A percentile compares a stretch with the other conserved stretches of the same genome.
phyloP scores from a whole-genome alignment of 2,329 filamentous ascomycete species.

The Cylindrodendrum hubeiense region DNA sequence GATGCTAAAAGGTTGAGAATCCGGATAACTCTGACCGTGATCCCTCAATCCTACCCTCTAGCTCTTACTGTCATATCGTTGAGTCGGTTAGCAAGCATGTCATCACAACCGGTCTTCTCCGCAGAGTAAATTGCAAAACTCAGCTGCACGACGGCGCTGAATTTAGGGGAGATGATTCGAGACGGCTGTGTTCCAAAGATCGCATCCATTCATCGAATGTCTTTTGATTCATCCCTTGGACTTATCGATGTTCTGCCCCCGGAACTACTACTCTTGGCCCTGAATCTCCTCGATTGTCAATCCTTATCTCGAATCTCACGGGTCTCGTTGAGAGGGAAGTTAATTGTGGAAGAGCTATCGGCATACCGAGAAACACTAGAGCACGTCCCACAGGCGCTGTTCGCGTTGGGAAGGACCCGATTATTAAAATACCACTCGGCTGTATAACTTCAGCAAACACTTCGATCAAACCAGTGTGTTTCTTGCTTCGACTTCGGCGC shows the following conservation, averaged over 20 bases:
- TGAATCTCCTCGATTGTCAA: constrained; percentile 40
- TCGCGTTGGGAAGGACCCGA: constrained; percentile 30
- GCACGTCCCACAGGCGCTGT: constrained; percentile 42
- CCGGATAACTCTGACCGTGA: too few relatives aligned
- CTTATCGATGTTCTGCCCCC: constrained; percentile 23
- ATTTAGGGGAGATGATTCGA: constrained; percentile 14
- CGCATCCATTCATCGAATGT: too few relatives aligned
- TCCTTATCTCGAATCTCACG: constrained; percentile 40
- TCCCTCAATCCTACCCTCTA: too few relatives aligned
- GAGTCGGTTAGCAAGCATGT: too few relatives aligned
- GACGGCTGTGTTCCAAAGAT: not conserved
- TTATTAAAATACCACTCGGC: constrained; percentile 30
- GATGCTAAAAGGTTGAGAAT: too few relatives aligned
- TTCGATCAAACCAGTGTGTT: constrained; percentile 23
- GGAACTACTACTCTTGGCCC: constrained; percentile 33
- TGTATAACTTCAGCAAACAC: not conserved
- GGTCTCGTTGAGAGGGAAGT: constrained; percentile 33
- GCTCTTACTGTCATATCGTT: too few relatives aligned
- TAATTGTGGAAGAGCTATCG: constrained; percentile 40
- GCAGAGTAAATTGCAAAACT: not conserved
- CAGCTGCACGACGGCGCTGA: not conserved
- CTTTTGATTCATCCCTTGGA: too few relatives aligned
- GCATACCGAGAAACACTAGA: constrained; percentile 56
- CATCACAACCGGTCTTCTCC: not conserved
- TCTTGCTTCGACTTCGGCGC: constrained; percentile 41